Evolutionary conservation across 257 asterid species (phyloP).

Genomic region (Primulina eburnea): DNA sequence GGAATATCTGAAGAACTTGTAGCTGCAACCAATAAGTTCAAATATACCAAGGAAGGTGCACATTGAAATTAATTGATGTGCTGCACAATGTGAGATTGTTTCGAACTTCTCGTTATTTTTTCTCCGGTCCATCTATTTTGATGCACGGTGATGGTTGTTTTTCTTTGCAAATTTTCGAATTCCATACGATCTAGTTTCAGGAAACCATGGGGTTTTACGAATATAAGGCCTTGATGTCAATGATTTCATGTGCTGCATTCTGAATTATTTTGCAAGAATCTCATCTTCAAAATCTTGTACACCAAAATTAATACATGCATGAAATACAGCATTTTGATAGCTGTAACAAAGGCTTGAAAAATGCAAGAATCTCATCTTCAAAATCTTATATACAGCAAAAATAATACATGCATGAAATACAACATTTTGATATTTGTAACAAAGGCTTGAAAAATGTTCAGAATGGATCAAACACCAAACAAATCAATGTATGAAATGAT

Average conservation of each 20-base stretch:
- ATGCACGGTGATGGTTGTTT: background rate
- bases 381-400: background rate
- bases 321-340: no score
- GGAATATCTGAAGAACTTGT: slow-evolving; percentile 83
- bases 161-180: background rate
- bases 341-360: no score
- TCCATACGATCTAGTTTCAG: no score
- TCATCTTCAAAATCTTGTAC: background rate
- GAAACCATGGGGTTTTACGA: background rate
- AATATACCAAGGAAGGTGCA: slow-evolving; percentile 32
- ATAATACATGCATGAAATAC: no score
- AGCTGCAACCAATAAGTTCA: slow-evolving; percentile 81
- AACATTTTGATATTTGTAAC: no score
- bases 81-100: background rate
- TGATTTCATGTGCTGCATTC: background rate
- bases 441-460: no score
- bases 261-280: background rate
- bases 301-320: no score
- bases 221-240: background rate
- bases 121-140: no score
- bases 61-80: slow-evolving; percentile 13
- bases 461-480: no score
- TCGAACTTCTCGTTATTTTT: background rate
- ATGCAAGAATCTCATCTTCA: background rate
- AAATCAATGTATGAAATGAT: no score